Conservation (phyloP, 768 basidiomycete genomes). For the Phaeotremella skinneri region DNA sequence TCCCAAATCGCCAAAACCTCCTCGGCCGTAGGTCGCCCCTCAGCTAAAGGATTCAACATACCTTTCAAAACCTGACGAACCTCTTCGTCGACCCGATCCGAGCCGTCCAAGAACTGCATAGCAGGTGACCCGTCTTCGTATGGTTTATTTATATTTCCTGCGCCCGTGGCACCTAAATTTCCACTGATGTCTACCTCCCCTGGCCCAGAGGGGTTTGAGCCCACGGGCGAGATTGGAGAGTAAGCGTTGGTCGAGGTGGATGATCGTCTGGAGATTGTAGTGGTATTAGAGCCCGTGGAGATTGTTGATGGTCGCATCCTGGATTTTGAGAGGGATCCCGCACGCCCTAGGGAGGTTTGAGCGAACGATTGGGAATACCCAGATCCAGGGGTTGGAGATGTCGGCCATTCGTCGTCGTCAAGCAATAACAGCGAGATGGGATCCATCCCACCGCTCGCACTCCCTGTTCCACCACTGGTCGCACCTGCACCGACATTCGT, state of each 20-base stretch:
- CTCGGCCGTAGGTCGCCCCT: constrained; percentile 26
- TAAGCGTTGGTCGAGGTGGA: not conserved
- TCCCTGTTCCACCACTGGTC: not conserved
- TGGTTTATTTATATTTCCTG: constrained; percentile 7
- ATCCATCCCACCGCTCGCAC: constrained; percentile 6
- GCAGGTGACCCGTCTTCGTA: constrained; percentile 32
- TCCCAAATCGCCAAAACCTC: constrained; percentile 13
- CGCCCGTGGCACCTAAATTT: no score
- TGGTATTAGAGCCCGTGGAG: not conserved
- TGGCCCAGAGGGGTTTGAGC: no score
- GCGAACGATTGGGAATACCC: not conserved
- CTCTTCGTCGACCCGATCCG: constrained; percentile 23
- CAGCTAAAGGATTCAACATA: constrained; percentile 31
- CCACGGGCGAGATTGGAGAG: not conserved
- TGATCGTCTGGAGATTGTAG: not conserved
- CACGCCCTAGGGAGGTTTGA: not conserved
- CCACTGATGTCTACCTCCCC: no score
- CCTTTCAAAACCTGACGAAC: constrained; percentile 21
- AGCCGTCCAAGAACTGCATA: constrained; percentile 36
- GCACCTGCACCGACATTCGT: not conserved
- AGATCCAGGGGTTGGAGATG: not conserved
- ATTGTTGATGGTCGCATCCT: no score
- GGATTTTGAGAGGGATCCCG: not conserved
- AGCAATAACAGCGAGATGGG: constrained; percentile 16
- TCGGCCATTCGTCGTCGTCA: constrained; percentile 17